Conservation (phyloP, 192 early-diverging fungal genomes). For the Backusella liffmaniae region DNA sequence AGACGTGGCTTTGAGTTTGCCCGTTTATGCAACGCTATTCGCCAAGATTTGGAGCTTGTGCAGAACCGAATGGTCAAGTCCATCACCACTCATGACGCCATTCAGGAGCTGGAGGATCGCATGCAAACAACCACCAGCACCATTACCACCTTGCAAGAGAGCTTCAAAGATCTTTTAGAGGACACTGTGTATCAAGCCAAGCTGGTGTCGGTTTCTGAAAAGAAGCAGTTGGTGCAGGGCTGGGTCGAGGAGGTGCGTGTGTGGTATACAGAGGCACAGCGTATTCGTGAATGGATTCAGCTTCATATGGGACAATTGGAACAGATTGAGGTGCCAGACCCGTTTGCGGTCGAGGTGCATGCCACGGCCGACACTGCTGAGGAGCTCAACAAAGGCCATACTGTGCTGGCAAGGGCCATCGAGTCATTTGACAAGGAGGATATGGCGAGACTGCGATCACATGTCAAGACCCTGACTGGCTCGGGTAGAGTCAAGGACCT, state of each 20-base stretch:
- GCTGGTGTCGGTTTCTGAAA: conserved; percentile 19
- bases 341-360: conserved; percentile 1
- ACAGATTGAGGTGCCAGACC: conserved; percentile 26
- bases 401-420: conserved; percentile 35
- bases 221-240: conserved; percentile 26
- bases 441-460: conserved; percentile 41
- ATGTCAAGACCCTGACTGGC: conserved; percentile 44
- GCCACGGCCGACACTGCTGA: conserved; percentile 26
- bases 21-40: background rate
- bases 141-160: background rate
- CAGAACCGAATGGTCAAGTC: conserved; percentile 31
- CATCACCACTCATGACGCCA: conserved; percentile 27
- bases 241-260: conserved; percentile 34
- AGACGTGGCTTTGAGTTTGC: conserved; percentile 2
- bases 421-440: conserved; percentile 43
- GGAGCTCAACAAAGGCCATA: conserved; percentile 28
- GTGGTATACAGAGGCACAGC: conserved; percentile 40
- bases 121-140: conserved; percentile 2
- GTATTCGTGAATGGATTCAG: conserved; percentile 39
- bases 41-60: conserved; percentile 21
- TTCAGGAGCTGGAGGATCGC: conserved; percentile 25
- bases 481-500: conserved; percentile 28
- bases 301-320: conserved; percentile 33
- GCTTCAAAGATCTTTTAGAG: background rate
- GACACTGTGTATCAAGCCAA: background rate